phyloP scores from a whole-genome alignment of 352 stramenopile genomes.

The Globisporangium nodosum region DNA sequence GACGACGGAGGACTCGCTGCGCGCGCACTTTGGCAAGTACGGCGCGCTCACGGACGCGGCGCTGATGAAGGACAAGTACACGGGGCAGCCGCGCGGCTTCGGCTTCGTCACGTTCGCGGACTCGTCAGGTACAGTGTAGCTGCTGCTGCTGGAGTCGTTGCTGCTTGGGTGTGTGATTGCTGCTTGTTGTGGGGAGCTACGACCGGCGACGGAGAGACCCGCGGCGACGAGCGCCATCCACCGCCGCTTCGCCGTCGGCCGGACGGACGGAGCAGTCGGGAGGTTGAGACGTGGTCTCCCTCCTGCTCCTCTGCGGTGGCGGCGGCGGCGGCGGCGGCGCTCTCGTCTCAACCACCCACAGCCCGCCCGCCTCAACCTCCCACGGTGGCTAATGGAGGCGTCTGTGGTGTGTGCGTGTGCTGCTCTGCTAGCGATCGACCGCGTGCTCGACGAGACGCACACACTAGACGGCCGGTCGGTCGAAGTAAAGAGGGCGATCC shows the following conservation, averaged over 20 bases:
- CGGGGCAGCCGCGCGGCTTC: slow-evolving; percentile 88
- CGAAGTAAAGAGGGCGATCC: slow-evolving; percentile 91
- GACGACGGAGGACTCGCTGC: slow-evolving; percentile 90
- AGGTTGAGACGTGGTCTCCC: slow-evolving; percentile 11
- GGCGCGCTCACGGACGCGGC: slow-evolving; percentile 81
- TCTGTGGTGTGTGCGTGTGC: slow-evolving; percentile 11
- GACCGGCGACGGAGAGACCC: not conserved
- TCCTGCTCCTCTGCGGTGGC: not conserved
- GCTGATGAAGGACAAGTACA: slow-evolving; percentile 93
- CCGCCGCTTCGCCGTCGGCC: no score
- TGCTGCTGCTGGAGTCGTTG: slow-evolving; percentile 1
- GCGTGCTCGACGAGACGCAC: slow-evolving; percentile 82
- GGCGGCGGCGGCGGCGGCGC: not conserved
- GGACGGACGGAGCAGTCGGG: slow-evolving; percentile 1
- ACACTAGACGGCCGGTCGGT: slow-evolving; percentile 87
- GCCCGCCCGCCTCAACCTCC: no score
- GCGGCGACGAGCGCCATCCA: not conserved
- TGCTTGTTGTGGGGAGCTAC: not conserved
- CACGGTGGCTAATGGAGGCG: slow-evolving; percentile 20
- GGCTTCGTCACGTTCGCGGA: slow-evolving; percentile 93
- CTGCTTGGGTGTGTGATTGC: not conserved
- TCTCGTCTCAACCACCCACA: no score
- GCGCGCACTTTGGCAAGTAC: slow-evolving; percentile 87
- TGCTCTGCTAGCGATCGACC: slow-evolving; percentile 58
- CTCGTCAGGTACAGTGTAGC: slow-evolving; percentile 47